Conservation (phyloP, 2,329 filamentous ascomycete species). For the Microascus cirrosus region DNA sequence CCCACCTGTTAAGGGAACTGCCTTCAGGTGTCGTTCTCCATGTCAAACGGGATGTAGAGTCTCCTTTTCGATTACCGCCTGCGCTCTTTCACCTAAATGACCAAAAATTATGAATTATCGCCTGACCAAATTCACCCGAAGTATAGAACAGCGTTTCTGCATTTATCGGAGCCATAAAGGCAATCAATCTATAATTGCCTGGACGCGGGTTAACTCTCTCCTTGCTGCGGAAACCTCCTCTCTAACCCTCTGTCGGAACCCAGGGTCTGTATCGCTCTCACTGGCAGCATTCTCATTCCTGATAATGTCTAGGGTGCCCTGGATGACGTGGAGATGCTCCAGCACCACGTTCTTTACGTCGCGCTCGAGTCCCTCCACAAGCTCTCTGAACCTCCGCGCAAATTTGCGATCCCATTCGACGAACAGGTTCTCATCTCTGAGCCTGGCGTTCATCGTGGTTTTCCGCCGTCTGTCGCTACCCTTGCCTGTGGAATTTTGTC, state of each 20-base stretch:
- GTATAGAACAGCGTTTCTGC: not conserved
- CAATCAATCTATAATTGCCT: not conserved
- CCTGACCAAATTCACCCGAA: not conserved
- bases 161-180: not conserved
- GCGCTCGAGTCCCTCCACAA: slow-evolving; percentile 12
- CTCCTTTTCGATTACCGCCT: not conserved
- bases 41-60: not conserved
- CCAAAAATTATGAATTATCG: not conserved
- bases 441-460: slow-evolving; percentile 16
- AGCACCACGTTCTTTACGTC: slow-evolving; percentile 9
- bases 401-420: slow-evolving; percentile 15
- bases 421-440: slow-evolving; percentile 18
- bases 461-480: slow-evolving; percentile 22
- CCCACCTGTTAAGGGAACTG: not conserved
- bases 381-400: slow-evolving; percentile 10
- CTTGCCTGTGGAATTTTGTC: slow-evolving; percentile 12
- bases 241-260: slow-evolving; percentile 20
- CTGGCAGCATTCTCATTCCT: slow-evolving; percentile 22
- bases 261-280: slow-evolving; percentile 24
- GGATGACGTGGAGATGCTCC: slow-evolving; percentile 15
- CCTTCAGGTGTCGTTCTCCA: not conserved
- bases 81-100: not conserved
- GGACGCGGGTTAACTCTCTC: not conserved
- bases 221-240: not conserved
- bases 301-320: slow-evolving; percentile 21